These are phyloP conservation scores for Cytauxzoon felis DNA, from an alignment of 169 alveolate species.

Conservation along the genomic window DNA sequence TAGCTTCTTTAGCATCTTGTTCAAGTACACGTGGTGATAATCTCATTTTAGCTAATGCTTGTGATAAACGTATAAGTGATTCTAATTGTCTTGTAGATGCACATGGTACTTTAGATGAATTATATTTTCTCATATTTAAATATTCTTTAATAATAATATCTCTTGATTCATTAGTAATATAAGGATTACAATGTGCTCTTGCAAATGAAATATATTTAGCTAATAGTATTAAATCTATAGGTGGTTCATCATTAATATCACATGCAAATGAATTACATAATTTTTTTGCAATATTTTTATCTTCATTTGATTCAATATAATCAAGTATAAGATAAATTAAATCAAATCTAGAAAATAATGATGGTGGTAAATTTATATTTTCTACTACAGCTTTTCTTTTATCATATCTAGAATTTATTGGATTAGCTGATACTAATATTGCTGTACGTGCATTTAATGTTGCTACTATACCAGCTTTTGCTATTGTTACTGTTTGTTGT, in stretches of 20 bases:
- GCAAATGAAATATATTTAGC: slow-evolving; percentile 88
- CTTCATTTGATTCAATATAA: slow-evolving; percentile 80
- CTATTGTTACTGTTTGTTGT: slow-evolving; percentile 98
- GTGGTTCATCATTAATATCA: slow-evolving; percentile 63
- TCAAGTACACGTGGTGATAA: slow-evolving; percentile 82
- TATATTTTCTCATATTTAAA: slow-evolving; percentile 49
- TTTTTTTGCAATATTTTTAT: slow-evolving; percentile 74
- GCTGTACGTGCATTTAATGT: slow-evolving; percentile 94
- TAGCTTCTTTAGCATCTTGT: slow-evolving; percentile 95
- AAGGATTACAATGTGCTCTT: slow-evolving; percentile 87
- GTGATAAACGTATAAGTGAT: slow-evolving; percentile 93
- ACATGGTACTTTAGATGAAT: slow-evolving; percentile 78
- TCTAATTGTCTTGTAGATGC: slow-evolving; percentile 97
- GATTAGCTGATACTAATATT: slow-evolving; percentile 97
- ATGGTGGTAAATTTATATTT: slow-evolving; percentile 96
- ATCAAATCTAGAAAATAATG: slow-evolving; percentile 93
- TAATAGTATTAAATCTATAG: slow-evolving; percentile 69
- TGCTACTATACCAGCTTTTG: slow-evolving; percentile 96
- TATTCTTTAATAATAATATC: slow-evolving; percentile 83
- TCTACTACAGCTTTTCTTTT: slow-evolving; percentile 95
- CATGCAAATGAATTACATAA: slow-evolving; percentile 47
- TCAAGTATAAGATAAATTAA: slow-evolving; percentile 88
- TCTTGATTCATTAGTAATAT: slow-evolving; percentile 84
- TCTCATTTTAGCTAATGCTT: slow-evolving; percentile 94
- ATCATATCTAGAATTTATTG: slow-evolving; percentile 93